Conservation (phyloP, 345 rosid genomes). For the Excoecaria cochinchinensis region DNA sequence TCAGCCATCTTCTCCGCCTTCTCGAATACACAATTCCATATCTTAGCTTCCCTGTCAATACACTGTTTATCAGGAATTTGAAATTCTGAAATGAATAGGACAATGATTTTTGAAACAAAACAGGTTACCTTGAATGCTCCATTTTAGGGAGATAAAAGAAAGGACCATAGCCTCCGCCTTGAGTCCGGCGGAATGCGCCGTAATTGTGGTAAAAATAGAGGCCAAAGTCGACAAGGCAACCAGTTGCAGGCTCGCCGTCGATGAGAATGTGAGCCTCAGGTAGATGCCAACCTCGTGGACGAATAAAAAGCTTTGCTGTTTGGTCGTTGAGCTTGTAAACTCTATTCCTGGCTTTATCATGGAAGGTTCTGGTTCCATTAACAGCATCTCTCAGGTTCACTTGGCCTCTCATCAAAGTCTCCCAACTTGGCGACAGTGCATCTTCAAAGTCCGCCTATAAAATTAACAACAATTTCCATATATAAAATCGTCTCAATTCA, state of each 20-base stretch:
- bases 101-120: neutral
- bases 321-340: slow-evolving; percentile 83
- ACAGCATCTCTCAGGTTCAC: slow-evolving; percentile 89
- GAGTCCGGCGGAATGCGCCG: slow-evolving; percentile 58
- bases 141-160: slow-evolving; percentile 95
- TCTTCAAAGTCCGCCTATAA: slow-evolving; percentile 88
- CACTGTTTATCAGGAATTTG: neutral
- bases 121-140: slow-evolving; percentile 83
- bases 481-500: neutral
- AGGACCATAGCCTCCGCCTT: slow-evolving; percentile 83
- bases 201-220: slow-evolving; percentile 84
- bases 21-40: slow-evolving; percentile 89
- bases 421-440: slow-evolving; percentile 92
- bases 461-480: neutral
- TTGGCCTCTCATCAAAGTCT: slow-evolving; percentile 88
- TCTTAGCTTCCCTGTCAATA: slow-evolving; percentile 80
- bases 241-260: slow-evolving; percentile 81
- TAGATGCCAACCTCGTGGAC: slow-evolving; percentile 92
- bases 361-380: slow-evolving; percentile 68
- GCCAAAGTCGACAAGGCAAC: slow-evolving; percentile 90
- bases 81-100: neutral
- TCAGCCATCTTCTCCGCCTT: slow-evolving; percentile 81
- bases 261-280: slow-evolving; percentile 83
- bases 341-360: slow-evolving; percentile 75
- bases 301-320: slow-evolving; percentile 78